Base-by-base conservation (phyloP, 257 asterid genomes). In the Jacaranda mimosifolia region DNA sequence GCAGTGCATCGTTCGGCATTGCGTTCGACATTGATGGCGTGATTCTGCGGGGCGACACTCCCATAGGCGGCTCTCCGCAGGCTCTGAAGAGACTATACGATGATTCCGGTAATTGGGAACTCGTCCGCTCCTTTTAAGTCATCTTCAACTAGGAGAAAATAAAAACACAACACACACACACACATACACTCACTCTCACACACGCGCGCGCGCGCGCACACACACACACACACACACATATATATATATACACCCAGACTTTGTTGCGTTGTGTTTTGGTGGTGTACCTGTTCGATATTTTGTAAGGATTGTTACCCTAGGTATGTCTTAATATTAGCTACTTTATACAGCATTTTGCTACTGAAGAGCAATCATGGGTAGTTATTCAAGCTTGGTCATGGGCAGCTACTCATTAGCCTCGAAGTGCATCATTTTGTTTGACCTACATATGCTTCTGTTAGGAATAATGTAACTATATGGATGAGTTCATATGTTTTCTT, bases 11-110 rank as follows among this genome's bases (percentile, higher is more conserved):
- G 40, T 93, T 93, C 46, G 98, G 97, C 82, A 87, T 95, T 78
- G 98, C 98, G 1, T 93, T 95, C 77, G 98, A 95, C 88, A 93
- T 95, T 48, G 99, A 95, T 48, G 99, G 99, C 84, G 98, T 95
- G 77, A 79, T 95, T 78, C 88, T 95, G 38, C 90, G 92, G 1
- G 98, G 98, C 26, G 85, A 83, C 45, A 83, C 81, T 74, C 96
- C 97, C 40, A 89, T 93, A 46, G 98, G 97, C 68, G 90, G 91
- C 83, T 90, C 99, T 71, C 92, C 94, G 32, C 89, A 69, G 72
- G 98, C 97, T 72, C 87, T 95, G 76, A 79, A 63, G 60, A 89
- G 97, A 79, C 89, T 95, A 48, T 93, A 95, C 63, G 87, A 86
- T 73, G 83, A 86, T n/a, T 80, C 89, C 6, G 94, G 96, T 88